Evolutionary conservation across 495 filamentous ascomycete species (phyloP).

Genomic region (Tuber melanosporum): DNA sequence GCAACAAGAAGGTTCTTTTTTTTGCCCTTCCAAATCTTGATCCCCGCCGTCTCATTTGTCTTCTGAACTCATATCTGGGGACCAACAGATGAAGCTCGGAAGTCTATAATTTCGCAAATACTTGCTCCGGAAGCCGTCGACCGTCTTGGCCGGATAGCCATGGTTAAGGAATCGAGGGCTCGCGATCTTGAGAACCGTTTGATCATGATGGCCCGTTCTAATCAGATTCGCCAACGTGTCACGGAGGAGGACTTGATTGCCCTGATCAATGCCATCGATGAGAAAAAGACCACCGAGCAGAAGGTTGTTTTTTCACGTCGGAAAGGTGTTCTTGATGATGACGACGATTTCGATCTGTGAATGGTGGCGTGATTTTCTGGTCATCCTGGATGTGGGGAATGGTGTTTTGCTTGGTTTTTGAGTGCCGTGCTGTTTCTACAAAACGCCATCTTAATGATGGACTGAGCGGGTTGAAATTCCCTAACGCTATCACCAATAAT

Average conservation of each 20-base stretch:
- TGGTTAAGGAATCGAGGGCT: constrained; percentile 90
- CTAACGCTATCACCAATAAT: neutral
- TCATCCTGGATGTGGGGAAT: neutral
- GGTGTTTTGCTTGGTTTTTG: neutral
- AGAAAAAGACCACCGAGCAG: constrained; percentile 56
- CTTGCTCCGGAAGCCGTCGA: constrained; percentile 89
- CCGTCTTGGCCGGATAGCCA: constrained; percentile 83
- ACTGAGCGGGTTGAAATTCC: neutral
- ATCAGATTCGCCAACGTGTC: constrained; percentile 79
- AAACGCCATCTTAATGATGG: neutral
- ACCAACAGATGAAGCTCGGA: constrained; percentile 56
- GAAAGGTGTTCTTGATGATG: constrained; percentile 79
- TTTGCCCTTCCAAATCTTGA: neutral
- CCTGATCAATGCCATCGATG: constrained; percentile 71
- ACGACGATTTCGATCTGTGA: constrained; percentile 72
- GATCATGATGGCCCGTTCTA: constrained; percentile 80
- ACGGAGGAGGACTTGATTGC: constrained; percentile 92
- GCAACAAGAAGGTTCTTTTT: constrained; percentile 33
- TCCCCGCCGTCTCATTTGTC: neutral
- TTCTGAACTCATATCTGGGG: neutral
- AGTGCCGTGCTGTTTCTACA: neutral
- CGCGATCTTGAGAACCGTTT: constrained; percentile 85
- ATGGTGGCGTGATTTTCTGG: constrained; percentile 24
- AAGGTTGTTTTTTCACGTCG: constrained; percentile 79
- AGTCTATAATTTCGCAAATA: constrained; percentile 80